Base-by-base conservation (phyloP, 208 protist genomes). In the Trypanosoma scelopori region DNA sequence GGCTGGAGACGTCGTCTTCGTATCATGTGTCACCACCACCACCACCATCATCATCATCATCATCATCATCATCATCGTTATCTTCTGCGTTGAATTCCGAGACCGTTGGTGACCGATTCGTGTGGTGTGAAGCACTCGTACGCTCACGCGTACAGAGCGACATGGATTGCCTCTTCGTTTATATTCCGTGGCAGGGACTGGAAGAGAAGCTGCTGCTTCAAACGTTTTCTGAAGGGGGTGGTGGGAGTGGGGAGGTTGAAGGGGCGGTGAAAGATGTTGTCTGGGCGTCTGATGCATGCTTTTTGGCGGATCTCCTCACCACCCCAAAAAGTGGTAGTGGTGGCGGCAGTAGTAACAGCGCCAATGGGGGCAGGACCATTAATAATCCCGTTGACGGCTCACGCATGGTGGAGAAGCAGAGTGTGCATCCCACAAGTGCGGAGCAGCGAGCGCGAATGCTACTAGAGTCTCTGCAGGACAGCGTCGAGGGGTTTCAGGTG, bases 401-500 rank as follows among this genome's bases (percentile, higher is more conserved):
- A 32, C 32, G 47, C 15, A 45, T 27, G 25, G 35, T 27, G 22
- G 42, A 23, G 13, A 23, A 51, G 4, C 23, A 59, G 39, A 51
- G 63, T 0, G 52, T 35, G 6, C n/a, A 23, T 13, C 37, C 70
- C 27, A 76, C 82, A 20, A 50, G 32, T 27, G 42, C 43, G 56
- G 83, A 85, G 56, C 28, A 77, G 55, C 37, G 65, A 15, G 73
- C 66, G 20, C 81, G 74, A 7, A 58, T 42, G 47, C 76, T 81
- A 58, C 60, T 95, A 66, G 56, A 72, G 47, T 28, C 58, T 50
- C 60, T 95, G 49, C 77, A 85, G 65, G 72, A 76, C 27, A 65
- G 74, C 32, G 55, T 93, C 43, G 87, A 84, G 22, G 75, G 75
- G 32, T 95, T 95, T 62, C 79, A 95, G 67, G 66, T 87, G 12